phyloP scores from a whole-genome alignment of 2,329 filamentous ascomycete species.

The Diaporthe humulicola region DNA sequence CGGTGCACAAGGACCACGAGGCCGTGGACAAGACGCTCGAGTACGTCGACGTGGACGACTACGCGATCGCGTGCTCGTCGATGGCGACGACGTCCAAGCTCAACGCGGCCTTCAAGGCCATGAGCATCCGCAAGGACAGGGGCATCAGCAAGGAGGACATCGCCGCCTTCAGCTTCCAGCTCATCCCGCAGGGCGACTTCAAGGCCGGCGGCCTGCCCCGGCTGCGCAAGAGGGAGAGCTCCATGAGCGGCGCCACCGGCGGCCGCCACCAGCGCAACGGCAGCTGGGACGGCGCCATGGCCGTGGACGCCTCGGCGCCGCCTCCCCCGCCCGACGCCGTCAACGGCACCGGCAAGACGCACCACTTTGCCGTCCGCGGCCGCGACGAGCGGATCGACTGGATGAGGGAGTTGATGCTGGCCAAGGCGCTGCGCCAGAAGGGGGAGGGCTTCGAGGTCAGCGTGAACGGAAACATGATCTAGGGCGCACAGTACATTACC shows the following conservation, averaged over 20 bases:
- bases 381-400: conserved; percentile 95
- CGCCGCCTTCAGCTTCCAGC: conserved; percentile 85
- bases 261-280: conserved; percentile 35
- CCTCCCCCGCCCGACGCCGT: conserved; percentile 58
- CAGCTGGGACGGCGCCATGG: conserved; percentile 40
- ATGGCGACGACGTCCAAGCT: conserved; percentile 84
- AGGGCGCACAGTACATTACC: conserved; percentile 38
- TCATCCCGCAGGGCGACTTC: conserved; percentile 75
- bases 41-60: conserved; percentile 90
- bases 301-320: conserved; percentile 39
- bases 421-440: conserved; percentile 88
- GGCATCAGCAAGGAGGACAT: conserved; percentile 64
- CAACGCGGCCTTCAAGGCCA: conserved; percentile 86
- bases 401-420: conserved; percentile 95
- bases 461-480: conserved; percentile 85
- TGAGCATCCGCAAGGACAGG: conserved; percentile 72
- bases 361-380: conserved; percentile 91
- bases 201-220: conserved; percentile 64
- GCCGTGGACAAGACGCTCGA: conserved; percentile 73
- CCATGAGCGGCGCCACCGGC: conserved; percentile 49
- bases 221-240: conserved; percentile 68
- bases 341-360: conserved; percentile 82
- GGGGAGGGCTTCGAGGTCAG: conserved; percentile 85
- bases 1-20: conserved; percentile 78
- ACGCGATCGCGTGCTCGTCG: conserved; percentile 86